These are phyloP conservation scores for Rhypophila decipiens DNA, from an alignment of 495 filamentous ascomycete species.

Conservation along the genomic window DNA sequence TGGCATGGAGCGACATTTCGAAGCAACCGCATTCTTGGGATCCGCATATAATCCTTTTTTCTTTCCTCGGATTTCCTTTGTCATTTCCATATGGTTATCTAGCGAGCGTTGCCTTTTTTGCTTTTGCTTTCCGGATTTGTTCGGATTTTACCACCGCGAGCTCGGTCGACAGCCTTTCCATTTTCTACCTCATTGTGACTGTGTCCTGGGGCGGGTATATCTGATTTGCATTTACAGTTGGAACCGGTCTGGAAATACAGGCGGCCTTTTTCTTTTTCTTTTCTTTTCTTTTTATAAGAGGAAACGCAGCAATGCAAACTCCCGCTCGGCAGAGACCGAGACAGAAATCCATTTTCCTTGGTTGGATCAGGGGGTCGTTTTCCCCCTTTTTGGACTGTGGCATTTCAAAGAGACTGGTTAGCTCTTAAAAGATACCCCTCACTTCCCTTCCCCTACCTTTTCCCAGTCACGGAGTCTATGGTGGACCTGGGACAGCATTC, in stretches of 20 bases:
- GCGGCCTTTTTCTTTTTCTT: conserved; percentile 28
- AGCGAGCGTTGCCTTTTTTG: conserved; percentile 33
- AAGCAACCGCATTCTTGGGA: conserved; percentile 19
- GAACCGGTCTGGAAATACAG: conserved; percentile 33
- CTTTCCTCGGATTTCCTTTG: conserved; percentile 16
- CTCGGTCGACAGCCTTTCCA: conserved; percentile 33
- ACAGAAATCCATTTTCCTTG: conserved; percentile 28
- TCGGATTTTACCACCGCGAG: conserved; percentile 30
- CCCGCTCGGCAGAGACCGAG: conserved; percentile 37
- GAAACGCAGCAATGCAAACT: conserved; percentile 50
- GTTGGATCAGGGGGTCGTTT: conserved; percentile 8
- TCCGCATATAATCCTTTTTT: conserved; percentile 19
- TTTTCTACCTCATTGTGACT: conserved; percentile 35
- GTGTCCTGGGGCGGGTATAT: conserved; percentile 37
- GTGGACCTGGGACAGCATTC: conserved; percentile 12
- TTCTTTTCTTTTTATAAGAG: conserved; percentile 27
- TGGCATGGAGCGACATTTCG: conserved; percentile 31
- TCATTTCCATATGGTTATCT: conserved; percentile 21
- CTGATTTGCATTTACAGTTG: conserved; percentile 46
- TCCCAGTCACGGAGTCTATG: background rate
- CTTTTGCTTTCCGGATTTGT: conserved; percentile 20
- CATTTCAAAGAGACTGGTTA: conserved; percentile 38
- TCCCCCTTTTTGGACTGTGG: conserved; percentile 18
- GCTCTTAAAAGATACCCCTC: conserved; percentile 32
- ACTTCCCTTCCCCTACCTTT: background rate